Conservation (phyloP, 2,329 filamentous ascomycete species). For the Penicillium sp. region DNA sequence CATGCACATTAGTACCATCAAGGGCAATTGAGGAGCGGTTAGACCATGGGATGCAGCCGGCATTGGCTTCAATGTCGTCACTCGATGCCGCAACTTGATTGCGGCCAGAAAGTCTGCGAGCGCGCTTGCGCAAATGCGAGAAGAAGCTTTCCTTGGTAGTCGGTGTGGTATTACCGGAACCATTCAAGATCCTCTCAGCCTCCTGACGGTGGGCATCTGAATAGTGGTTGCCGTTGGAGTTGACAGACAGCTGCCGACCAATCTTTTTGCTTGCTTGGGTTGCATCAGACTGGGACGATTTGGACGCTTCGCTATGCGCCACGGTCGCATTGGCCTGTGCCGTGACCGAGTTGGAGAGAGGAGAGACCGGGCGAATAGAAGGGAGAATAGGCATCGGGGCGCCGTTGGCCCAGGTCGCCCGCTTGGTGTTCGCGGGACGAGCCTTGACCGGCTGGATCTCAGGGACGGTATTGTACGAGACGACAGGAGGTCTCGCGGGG, state of each 20-base stretch:
- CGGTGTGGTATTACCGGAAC: constrained; percentile 70
- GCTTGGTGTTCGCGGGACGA: constrained; percentile 66
- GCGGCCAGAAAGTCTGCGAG: constrained; percentile 84
- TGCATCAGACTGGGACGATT: constrained; percentile 35
- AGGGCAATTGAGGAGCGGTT: constrained; percentile 81
- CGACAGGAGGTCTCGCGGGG: constrained; percentile 41
- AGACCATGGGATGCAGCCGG: constrained; percentile 84
- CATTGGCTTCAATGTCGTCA: constrained; percentile 90
- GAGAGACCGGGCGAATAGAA: constrained; percentile 90
- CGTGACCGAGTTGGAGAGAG: constrained; percentile 89
- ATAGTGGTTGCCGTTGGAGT: constrained; percentile 90
- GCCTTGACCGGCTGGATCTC: constrained; percentile 51
- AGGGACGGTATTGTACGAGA: constrained; percentile 40
- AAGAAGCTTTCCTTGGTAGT: constrained; percentile 94
- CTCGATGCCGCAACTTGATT: constrained; percentile 79
- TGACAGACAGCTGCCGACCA: constrained; percentile 86
- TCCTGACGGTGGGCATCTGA: constrained; percentile 85
- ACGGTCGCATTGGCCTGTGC: constrained; percentile 75
- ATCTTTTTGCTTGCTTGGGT: constrained; percentile 81
- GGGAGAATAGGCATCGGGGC: constrained; percentile 91
- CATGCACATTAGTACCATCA: constrained; percentile 56
- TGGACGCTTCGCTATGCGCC: constrained; percentile 51
- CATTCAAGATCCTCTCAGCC: constrained; percentile 85
- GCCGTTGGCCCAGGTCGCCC: constrained; percentile 90
- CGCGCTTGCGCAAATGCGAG: constrained; percentile 91